A percentile compares a stretch with the other conserved stretches of the same genome.
Evolutionary conservation across 1,139 yeast genomes (phyloP).

Genomic region (Oligophagozyma castellii): DNA sequence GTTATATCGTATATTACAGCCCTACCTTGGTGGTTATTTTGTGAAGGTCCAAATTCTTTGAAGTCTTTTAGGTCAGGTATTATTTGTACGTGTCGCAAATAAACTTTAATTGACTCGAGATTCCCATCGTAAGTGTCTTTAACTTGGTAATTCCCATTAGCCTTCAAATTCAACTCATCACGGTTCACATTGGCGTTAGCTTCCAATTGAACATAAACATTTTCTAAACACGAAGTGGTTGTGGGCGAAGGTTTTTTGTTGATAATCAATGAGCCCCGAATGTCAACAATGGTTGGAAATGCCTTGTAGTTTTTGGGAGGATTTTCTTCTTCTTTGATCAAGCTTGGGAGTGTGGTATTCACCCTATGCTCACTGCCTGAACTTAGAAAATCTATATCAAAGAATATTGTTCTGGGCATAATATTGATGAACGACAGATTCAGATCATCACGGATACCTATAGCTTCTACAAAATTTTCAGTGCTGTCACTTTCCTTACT

Average conservation of each 20-base stretch:
- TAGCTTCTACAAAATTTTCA: conserved; percentile 5
- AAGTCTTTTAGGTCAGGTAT: conserved; percentile 48
- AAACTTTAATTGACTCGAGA: conserved; percentile 48
- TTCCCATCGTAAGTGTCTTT: conserved; percentile 51
- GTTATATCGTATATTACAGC: conserved; percentile 22
- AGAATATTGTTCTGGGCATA: conserved; percentile 53
- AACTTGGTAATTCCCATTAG: conserved; percentile 18
- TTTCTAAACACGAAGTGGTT: conserved; percentile 42
- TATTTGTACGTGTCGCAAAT: conserved; percentile 38
- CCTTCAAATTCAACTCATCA: conserved; percentile 3
- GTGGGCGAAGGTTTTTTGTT: conserved; percentile 35
- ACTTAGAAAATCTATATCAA: conserved; percentile 31
- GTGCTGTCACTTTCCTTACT: conserved; percentile 4
- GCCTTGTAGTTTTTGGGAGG: conserved; percentile 6
- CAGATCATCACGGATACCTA: conserved; percentile 10
- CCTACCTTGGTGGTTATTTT: conserved; percentile 4
- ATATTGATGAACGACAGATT: conserved; percentile 21
- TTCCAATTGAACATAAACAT: conserved; percentile 45
- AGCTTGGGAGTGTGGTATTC: neutral
- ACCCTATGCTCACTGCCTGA: neutral
- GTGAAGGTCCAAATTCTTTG: conserved; percentile 47
- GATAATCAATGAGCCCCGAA: conserved; percentile 25
- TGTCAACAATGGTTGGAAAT: too few species aligned
- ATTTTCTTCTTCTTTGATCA: neutral
- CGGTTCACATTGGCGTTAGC: conserved; percentile 1